phyloP scores from a whole-genome alignment of 129 eudicot species.

The Artemisia tridentata region DNA sequence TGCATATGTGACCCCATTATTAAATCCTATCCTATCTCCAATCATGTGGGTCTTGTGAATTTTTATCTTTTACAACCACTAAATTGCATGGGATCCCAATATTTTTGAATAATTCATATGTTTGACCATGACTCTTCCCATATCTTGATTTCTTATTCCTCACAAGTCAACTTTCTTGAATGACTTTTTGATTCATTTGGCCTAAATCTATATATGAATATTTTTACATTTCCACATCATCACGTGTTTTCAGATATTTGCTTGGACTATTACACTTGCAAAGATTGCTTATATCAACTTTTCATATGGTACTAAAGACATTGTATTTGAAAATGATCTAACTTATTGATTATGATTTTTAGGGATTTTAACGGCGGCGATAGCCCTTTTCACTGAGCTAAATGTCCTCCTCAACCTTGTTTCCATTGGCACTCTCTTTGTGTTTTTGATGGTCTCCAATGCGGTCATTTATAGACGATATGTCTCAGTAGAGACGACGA shows the following conservation, averaged over 20 bases:
- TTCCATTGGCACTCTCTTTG: conserved; percentile 88
- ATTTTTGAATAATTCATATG: conserved; percentile 13
- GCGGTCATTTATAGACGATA: conserved; percentile 89
- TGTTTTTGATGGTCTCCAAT: conserved; percentile 93
- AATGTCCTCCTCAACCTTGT: conserved; percentile 77
- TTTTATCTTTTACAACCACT: conserved; percentile 35
- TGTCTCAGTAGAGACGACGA: conserved; percentile 54
- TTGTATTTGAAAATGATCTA: not conserved
- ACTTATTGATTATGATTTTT: conserved; percentile 21
- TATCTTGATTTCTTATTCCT: conserved; percentile 22
- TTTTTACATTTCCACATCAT: conserved; percentile 4
- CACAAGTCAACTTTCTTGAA: conserved; percentile 21
- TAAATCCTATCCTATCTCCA: conserved; percentile 41
- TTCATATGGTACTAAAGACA: not conserved
- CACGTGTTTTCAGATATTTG: not conserved
- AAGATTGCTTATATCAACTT: not conserved
- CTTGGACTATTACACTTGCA: not conserved
- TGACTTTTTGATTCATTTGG: conserved; percentile 21
- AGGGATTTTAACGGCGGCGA: conserved; percentile 82
- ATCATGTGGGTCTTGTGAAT: conserved; percentile 38
- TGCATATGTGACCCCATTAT: conserved; percentile 16
- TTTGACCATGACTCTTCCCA: conserved; percentile 33
- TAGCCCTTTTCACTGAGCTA: conserved; percentile 83
- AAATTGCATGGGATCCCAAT: conserved; percentile 15
- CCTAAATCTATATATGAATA: conserved; percentile 8